These are phyloP conservation scores for Haplosporangium sp. DNA, from an alignment of 371 early-diverging fungal species.

Conservation along the genomic window DNA sequence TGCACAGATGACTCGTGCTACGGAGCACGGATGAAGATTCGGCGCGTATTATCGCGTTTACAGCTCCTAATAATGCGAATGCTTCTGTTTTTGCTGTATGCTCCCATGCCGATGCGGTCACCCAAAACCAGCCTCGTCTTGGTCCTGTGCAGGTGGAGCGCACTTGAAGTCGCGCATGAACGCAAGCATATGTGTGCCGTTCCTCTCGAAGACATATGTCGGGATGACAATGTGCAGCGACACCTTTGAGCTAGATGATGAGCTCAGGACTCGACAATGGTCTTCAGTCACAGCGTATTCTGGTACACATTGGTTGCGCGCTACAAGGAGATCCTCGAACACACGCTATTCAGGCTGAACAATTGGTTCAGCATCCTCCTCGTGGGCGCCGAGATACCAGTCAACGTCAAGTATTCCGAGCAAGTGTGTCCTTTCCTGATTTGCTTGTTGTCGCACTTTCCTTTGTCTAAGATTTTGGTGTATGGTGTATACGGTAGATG, in stretches of 20 bases:
- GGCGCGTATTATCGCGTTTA: slow-evolving; percentile 2
- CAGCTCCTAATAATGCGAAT: slow-evolving; percentile 20
- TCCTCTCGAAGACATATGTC: slow-evolving; percentile 6
- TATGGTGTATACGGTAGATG: too few relatives aligned
- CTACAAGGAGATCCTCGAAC: background rate
- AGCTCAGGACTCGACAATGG: slow-evolving; percentile 9
- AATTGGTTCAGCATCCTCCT: background rate
- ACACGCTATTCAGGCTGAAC: slow-evolving; percentile 1
- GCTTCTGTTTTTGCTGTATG: slow-evolving; percentile 7
- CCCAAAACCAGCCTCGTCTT: background rate
- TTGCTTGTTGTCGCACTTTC: background rate
- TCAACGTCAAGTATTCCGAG: slow-evolving; percentile 15
- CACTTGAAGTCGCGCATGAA: slow-evolving; percentile 12
- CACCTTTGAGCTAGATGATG: slow-evolving; percentile 7
- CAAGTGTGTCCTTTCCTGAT: slow-evolving; percentile 7
- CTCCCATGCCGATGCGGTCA: slow-evolving; percentile 7
- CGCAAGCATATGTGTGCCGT: slow-evolving; percentile 8
- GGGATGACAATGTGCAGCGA: slow-evolving; percentile 11
- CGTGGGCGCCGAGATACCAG: background rate
- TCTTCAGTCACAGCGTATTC: slow-evolving; percentile 3
- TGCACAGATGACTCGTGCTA: background rate
- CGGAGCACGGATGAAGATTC: background rate
- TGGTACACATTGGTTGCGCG: slow-evolving; percentile 6
- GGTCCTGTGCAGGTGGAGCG: background rate
- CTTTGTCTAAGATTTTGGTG: background rate